Evolutionary conservation across 768 basidiomycete genomes (phyloP).

Genomic region (Podaxis sp.): DNA sequence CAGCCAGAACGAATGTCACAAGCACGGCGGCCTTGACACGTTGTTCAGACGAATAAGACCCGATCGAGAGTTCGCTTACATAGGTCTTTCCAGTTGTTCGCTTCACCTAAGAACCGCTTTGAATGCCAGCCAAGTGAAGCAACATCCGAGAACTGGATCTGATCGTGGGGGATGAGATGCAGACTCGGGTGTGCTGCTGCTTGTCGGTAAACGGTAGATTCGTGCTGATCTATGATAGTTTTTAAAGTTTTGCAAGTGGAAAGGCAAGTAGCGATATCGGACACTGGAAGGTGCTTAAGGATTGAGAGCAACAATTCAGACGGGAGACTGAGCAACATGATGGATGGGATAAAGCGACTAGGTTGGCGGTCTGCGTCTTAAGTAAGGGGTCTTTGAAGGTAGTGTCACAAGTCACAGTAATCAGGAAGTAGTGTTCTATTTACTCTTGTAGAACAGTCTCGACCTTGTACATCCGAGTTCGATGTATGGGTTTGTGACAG

Average conservation of each 20-base stretch:
- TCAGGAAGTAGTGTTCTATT: too few relatives aligned
- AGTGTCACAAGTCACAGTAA: too few relatives aligned
- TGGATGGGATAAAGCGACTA: neutral
- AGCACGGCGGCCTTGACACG: slow-evolving; percentile 43
- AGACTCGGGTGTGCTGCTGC: slow-evolving; percentile 53
- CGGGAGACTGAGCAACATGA: slow-evolving; percentile 47
- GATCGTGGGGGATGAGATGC: slow-evolving; percentile 31
- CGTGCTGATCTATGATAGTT: slow-evolving; percentile 45
- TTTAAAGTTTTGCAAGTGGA: slow-evolving; percentile 48
- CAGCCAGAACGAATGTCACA: slow-evolving; percentile 49
- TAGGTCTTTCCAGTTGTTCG: slow-evolving; percentile 54
- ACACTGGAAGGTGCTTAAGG: slow-evolving; percentile 49
- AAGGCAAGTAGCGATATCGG: slow-evolving; percentile 35
- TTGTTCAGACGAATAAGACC: slow-evolving; percentile 1
- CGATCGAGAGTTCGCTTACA: slow-evolving; percentile 42
- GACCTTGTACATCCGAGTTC: too few relatives aligned
- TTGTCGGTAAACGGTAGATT: slow-evolving; percentile 53
- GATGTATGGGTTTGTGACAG: too few relatives aligned
- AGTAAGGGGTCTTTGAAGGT: too few relatives aligned
- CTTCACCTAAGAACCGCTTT: slow-evolving; percentile 34
- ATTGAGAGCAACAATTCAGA: slow-evolving; percentile 55
- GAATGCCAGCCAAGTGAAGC: slow-evolving; percentile 18
- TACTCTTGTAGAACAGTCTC: too few relatives aligned
- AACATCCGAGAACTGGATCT: slow-evolving; percentile 4
- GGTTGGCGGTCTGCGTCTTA: too few relatives aligned